phyloP scores from a whole-genome alignment of 306 rosid genomes.

The Bauhinia variegata region DNA sequence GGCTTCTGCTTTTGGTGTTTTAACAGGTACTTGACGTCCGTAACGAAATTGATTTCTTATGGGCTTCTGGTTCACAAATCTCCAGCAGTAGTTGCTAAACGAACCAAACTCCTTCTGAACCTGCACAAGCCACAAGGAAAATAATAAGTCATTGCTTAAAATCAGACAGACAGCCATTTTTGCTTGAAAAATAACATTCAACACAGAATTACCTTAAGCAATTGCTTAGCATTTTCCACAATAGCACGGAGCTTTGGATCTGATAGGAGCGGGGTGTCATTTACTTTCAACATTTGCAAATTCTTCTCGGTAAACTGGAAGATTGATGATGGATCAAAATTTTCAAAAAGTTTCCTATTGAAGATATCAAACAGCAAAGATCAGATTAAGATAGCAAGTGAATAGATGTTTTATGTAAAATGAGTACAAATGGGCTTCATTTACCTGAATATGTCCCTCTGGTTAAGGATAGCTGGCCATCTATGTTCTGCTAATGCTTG shows the following conservation, averaged over 20 bases:
- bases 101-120: conserved; percentile 83
- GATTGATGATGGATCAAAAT: conserved; percentile 74
- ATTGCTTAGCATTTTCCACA: conserved; percentile 77
- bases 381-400: conserved; percentile 25
- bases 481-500: conserved; percentile 87
- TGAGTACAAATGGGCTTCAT: conserved; percentile 19
- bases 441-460: conserved; percentile 79
- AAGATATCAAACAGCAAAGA: conserved; percentile 21
- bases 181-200: not conserved
- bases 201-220: conserved; percentile 62
- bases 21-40: conserved; percentile 80
- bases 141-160: not conserved
- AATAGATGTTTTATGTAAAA: not conserved
- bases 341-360: conserved; percentile 70
- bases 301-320: conserved; percentile 72
- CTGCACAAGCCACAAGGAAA: conserved; percentile 56
- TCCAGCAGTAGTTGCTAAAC: conserved; percentile 84
- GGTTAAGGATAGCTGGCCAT: conserved; percentile 76
- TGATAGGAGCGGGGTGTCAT: conserved; percentile 68
- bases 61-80: conserved; percentile 76
- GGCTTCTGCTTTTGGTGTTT: conserved; percentile 82
- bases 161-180: not conserved
- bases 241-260: conserved; percentile 92
- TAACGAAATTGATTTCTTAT: conserved; percentile 68
- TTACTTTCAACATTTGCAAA: conserved; percentile 57